A percentile compares a stretch with the other conserved stretches of the same genome.
Evolutionary conservation across 2,329 filamentous ascomycete genomes (phyloP).

Genomic region (Claviceps lovelessii): DNA sequence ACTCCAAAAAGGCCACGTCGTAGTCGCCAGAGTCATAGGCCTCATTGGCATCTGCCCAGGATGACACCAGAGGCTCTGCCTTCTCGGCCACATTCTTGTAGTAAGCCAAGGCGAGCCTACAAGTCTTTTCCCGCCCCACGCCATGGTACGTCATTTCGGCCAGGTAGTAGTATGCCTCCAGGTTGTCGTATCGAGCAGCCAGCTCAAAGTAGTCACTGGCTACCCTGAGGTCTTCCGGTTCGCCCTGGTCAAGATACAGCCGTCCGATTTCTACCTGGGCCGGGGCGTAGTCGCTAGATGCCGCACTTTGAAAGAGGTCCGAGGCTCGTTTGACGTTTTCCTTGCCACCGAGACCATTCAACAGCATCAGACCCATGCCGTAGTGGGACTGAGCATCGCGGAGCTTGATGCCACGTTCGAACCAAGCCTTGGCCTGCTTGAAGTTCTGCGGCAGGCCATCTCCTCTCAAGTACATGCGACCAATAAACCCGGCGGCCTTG

Average conservation of each 20-base stretch:
- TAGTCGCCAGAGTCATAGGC: constrained; percentile 68
- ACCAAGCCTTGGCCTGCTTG: constrained; percentile 65
- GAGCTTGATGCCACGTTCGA: constrained; percentile 59
- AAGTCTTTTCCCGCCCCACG: constrained; percentile 66
- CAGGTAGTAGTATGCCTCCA: constrained; percentile 85
- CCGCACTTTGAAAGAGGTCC: constrained; percentile 61
- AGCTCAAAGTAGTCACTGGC: constrained; percentile 81
- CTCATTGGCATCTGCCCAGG: constrained; percentile 69
- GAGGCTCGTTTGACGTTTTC: constrained; percentile 59
- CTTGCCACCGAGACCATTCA: constrained; percentile 59
- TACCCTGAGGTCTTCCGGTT: constrained; percentile 51
- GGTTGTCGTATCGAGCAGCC: constrained; percentile 65
- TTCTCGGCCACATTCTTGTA: constrained; percentile 70
- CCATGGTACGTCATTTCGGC: constrained; percentile 75
- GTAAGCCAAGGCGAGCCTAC: constrained; percentile 61
- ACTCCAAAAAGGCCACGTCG: constrained; percentile 65
- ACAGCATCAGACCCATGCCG: constrained; percentile 67
- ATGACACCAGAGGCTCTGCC: constrained; percentile 58
- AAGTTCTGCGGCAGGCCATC: constrained; percentile 73
- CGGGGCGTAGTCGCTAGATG: constrained; percentile 66
- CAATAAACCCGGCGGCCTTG: constrained; percentile 76
- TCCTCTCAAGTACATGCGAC: constrained; percentile 77
- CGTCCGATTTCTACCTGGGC: constrained; percentile 73
- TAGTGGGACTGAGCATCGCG: constrained; percentile 77
- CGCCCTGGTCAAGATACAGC: constrained; percentile 74